Conservation (phyloP, 129 eudicot species). For the Smallanthus sonchifolius region DNA sequence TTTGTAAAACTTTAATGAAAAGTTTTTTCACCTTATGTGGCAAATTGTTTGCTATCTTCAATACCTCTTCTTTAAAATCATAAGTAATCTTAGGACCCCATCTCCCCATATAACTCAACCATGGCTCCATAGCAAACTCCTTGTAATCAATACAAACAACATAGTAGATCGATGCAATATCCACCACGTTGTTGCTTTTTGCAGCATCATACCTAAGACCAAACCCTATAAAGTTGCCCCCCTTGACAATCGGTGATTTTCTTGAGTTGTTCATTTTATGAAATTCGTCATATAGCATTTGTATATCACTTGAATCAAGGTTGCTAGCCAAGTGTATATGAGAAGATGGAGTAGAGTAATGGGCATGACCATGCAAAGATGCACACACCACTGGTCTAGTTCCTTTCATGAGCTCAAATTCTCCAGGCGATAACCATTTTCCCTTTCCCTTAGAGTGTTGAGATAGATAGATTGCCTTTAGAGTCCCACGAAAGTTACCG, state of each 20-base stretch:
- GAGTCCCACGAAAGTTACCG: slow-evolving; percentile 28
- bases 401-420: slow-evolving; percentile 11
- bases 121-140: background rate
- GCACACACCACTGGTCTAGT: slow-evolving; percentile 31
- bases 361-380: slow-evolving; percentile 38
- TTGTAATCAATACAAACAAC: slow-evolving; percentile 3
- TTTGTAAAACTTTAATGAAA: background rate
- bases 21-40: background rate
- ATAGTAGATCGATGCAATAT: slow-evolving; percentile 1
- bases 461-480: slow-evolving; percentile 26
- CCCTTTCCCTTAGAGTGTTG: slow-evolving; percentile 34
- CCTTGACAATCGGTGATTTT: background rate
- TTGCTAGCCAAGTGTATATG: background rate
- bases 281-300: background rate
- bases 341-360: background rate
- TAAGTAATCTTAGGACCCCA: slow-evolving; percentile 32
- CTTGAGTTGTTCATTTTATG: background rate
- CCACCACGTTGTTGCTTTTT: slow-evolving; percentile 15
- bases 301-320: background rate
- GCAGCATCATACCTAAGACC: slow-evolving; percentile 29
- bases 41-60: background rate
- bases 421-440: slow-evolving; percentile 21
- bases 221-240: slow-evolving; percentile 5
- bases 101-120: slow-evolving; percentile 27
- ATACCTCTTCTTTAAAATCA: background rate